Percentiles rank a stretch among this genome's conserved stretches.
These are phyloP conservation scores for Diaporthe citriasiana DNA, from an alignment of 2,329 filamentous ascomycete species.

Conservation along the genomic window DNA sequence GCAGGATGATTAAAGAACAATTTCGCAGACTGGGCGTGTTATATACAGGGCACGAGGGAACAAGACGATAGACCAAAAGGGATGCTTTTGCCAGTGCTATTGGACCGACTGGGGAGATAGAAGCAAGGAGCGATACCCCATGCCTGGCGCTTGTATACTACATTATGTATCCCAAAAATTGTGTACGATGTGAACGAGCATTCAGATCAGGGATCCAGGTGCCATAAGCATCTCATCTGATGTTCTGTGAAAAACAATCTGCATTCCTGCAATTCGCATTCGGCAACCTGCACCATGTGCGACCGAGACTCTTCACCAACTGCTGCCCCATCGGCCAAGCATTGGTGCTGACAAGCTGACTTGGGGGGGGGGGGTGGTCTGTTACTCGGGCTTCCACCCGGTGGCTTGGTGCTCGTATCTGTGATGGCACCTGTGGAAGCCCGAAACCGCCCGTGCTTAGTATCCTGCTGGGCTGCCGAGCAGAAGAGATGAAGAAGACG, in stretches of 20 bases:
- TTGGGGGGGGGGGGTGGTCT: too few species aligned
- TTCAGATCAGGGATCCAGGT: not conserved
- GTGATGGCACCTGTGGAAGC: not conserved
- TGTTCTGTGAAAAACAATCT: not conserved
- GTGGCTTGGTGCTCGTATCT: slow-evolving; percentile 24
- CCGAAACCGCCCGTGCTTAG: slow-evolving; percentile 15
- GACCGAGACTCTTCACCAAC: not conserved
- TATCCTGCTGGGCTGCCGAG: not conserved
- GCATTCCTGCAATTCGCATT: not conserved
- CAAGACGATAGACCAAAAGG: slow-evolving; percentile 48
- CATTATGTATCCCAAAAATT: slow-evolving; percentile 37
- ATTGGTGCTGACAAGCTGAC: slow-evolving; percentile 31
- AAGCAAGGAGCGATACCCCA: slow-evolving; percentile 42
- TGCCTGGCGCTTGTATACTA: slow-evolving; percentile 44
- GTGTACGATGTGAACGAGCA: slow-evolving; percentile 39
- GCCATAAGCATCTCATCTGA: not conserved
- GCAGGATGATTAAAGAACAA: slow-evolving; percentile 45
- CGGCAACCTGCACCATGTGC: not conserved
- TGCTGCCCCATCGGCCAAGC: not conserved
- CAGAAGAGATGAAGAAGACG: not conserved
- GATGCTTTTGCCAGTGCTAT: slow-evolving; percentile 41
- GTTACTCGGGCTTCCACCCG: slow-evolving; percentile 7
- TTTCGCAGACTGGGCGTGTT: slow-evolving; percentile 45
- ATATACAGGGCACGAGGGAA: slow-evolving; percentile 48
- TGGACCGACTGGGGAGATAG: slow-evolving; percentile 41